Conservation (phyloP, 768 basidiomycete genomes). For the Hygrocybe punicea region DNA sequence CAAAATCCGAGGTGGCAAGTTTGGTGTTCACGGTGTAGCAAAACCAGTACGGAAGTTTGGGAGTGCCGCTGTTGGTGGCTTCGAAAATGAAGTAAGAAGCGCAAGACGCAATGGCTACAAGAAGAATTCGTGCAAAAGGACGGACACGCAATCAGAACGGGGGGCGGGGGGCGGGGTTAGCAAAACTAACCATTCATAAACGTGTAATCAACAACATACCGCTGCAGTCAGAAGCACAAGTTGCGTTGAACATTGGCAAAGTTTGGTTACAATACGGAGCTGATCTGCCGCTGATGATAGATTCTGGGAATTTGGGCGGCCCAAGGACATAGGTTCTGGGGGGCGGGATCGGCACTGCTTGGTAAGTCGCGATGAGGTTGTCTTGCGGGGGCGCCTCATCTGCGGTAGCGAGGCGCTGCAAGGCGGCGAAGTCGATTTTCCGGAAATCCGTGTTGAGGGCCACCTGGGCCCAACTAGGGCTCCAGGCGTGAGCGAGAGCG, state of each 20-base stretch:
- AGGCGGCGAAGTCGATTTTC: not conserved
- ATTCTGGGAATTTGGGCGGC: slow-evolving; percentile 1
- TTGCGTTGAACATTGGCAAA: not conserved
- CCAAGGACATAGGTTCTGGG: not conserved
- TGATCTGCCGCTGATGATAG: not conserved
- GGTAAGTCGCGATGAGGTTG: not conserved
- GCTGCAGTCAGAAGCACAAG: not conserved
- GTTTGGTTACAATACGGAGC: not conserved
- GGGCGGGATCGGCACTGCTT: not conserved
- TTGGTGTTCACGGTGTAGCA: not conserved
- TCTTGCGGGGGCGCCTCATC: not conserved
- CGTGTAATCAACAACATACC: not conserved
- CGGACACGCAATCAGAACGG: no score
- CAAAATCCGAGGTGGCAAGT: not conserved
- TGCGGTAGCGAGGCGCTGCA: not conserved
- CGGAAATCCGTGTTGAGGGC: not conserved
- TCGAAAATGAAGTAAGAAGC: slow-evolving; percentile 3
- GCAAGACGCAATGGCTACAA: not conserved
- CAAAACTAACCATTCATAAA: no score
- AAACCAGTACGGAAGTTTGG: slow-evolving; percentile 2
- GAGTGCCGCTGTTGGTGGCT: not conserved
- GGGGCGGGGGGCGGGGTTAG: no score
- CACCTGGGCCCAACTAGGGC: not conserved
- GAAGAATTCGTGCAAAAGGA: not conserved
- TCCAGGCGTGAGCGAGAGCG: not conserved